phyloP scores from a whole-genome alignment of 345 rosid species.

The Isatis tinctoria region DNA sequence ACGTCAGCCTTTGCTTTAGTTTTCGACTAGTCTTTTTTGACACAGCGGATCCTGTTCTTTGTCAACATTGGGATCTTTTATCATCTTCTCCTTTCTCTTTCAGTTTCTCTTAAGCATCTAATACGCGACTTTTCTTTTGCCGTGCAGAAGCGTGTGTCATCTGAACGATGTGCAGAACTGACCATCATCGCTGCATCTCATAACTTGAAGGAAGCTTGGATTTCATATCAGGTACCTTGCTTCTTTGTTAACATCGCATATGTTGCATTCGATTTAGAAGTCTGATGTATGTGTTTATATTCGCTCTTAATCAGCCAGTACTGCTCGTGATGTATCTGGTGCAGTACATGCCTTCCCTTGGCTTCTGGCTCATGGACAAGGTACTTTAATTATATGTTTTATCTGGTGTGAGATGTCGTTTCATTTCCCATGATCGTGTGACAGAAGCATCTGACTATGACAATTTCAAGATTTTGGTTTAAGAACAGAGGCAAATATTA shows the following conservation, averaged over 20 bases:
- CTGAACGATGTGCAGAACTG: constrained; percentile 83
- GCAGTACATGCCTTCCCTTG: constrained; percentile 81
- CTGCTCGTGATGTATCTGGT: constrained; percentile 83
- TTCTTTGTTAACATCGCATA: background rate
- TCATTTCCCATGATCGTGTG: background rate
- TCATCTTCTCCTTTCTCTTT: background rate
- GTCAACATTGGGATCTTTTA: background rate
- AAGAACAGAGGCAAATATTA: background rate
- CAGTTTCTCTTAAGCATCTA: background rate
- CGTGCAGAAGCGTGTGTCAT: constrained; percentile 69
- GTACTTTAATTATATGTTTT: constrained; percentile 35
- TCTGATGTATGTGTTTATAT: background rate
- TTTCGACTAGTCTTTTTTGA: background rate
- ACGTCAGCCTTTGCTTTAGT: background rate
- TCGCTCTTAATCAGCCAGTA: constrained; percentile 62
- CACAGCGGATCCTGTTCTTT: background rate
- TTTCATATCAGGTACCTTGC: constrained; percentile 80
- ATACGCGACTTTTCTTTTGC: background rate
- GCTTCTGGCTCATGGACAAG: constrained; percentile 97
- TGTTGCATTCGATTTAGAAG: background rate
- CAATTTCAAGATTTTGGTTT: background rate
- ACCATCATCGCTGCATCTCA: constrained; percentile 77
- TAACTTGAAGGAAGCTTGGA: constrained; percentile 92
- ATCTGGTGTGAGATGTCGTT: background rate
- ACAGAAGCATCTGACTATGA: background rate